Evolutionary conservation across 2,329 filamentous ascomycete species (phyloP).

Genomic region (Huntiella decipiens): DNA sequence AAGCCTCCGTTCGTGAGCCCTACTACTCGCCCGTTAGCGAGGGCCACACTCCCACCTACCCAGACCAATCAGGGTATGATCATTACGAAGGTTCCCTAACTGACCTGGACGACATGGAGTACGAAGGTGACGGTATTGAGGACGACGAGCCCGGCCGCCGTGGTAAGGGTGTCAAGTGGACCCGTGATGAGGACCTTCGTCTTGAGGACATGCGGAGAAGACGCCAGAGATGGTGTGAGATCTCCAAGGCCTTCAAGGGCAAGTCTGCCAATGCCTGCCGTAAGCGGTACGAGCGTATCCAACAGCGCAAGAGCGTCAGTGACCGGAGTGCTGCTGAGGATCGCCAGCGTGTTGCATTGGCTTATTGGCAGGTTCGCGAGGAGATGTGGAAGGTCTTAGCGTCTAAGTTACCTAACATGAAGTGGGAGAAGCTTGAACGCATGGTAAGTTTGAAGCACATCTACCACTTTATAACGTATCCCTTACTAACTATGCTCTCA

Average conservation of each 20-base stretch:
- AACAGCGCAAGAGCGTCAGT: constrained; percentile 44
- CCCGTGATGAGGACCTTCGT: constrained; percentile 44
- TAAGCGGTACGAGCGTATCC: constrained; percentile 69
- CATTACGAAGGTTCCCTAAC: constrained; percentile 7
- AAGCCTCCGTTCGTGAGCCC: constrained; percentile 5
- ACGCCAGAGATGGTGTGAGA: constrained; percentile 9
- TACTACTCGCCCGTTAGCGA: constrained; percentile 11
- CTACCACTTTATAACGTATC: background rate
- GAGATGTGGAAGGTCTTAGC: constrained; percentile 68
- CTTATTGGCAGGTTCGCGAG: constrained; percentile 62
- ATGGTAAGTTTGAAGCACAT: constrained; percentile 27
- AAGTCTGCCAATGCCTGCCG: constrained; percentile 75
- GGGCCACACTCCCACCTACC: constrained; percentile 6
- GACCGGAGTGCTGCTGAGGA: constrained; percentile 34
- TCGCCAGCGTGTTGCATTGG: constrained; percentile 44
- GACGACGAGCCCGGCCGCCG: constrained; percentile 5
- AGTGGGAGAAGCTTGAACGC: constrained; percentile 51
- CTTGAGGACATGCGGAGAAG: constrained; percentile 8
- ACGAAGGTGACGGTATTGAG: constrained; percentile 5
- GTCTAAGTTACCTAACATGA: constrained; percentile 51
- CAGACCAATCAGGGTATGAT: constrained; percentile 7
- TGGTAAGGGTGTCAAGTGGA: constrained; percentile 56
- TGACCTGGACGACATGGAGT: constrained; percentile 5
- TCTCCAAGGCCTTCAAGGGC: constrained; percentile 40
- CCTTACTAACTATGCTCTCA: background rate